These are phyloP conservation scores for Monoraphidium neglectum DNA, from an alignment of 139 green algal species.

Conservation along the genomic window DNA sequence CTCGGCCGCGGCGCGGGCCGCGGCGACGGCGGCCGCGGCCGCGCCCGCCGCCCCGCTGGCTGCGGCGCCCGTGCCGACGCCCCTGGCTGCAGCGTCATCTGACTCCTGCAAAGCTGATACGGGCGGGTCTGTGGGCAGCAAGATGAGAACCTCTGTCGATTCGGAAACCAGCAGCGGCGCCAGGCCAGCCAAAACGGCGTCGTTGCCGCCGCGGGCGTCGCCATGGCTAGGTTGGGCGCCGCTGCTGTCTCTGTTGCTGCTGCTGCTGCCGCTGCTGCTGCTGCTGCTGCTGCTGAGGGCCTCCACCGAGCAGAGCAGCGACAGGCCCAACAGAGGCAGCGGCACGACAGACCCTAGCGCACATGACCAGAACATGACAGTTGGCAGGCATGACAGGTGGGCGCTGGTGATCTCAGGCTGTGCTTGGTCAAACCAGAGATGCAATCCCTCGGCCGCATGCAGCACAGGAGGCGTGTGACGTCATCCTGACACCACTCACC, in stretches of 20 bases:
- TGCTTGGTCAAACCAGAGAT: too few relatives aligned
- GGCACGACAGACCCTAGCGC: slow-evolving; percentile 5
- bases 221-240: background rate
- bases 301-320: slow-evolving; percentile 17
- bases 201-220: background rate
- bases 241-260: background rate
- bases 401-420: too few relatives aligned
- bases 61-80: slow-evolving; percentile 1
- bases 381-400: too few relatives aligned
- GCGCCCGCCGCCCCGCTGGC: background rate
- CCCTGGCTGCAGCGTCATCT: background rate
- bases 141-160: slow-evolving; percentile 11
- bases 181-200: slow-evolving; percentile 6
- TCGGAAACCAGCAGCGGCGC: slow-evolving; percentile 15
- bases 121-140: slow-evolving; percentile 11
- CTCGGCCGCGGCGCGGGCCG: slow-evolving; percentile 40
- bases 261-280: slow-evolving; percentile 18
- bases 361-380: background rate
- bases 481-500: too few relatives aligned
- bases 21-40: slow-evolving; percentile 8
- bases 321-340: slow-evolving; percentile 53
- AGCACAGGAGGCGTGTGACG: too few relatives aligned
- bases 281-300: slow-evolving; percentile 4
- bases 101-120: background rate
- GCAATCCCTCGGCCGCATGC: too few relatives aligned